phyloP scores from a whole-genome alignment of 2,329 filamentous ascomycete genomes.

The Colletotrichum scovillei region DNA sequence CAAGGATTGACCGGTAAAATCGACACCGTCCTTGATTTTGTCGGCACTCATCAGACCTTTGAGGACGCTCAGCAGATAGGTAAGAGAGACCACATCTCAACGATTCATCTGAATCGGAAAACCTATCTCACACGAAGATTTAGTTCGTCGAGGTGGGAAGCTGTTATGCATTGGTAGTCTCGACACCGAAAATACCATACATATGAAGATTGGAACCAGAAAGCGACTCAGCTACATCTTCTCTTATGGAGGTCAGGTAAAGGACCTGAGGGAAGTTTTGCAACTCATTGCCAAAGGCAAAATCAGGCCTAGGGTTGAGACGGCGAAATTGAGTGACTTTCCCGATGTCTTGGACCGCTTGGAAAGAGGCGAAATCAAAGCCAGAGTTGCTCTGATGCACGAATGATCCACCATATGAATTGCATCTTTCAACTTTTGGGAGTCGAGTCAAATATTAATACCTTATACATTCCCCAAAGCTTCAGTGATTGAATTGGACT shows the following conservation, averaged over 20 bases:
- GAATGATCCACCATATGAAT: conserved; percentile 2
- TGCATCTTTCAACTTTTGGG: neutral
- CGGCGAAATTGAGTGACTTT: conserved; percentile 46
- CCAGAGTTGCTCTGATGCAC: conserved; percentile 38
- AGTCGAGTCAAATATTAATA: no score
- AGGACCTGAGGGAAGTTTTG: conserved; percentile 50
- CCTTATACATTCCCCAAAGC: no score
- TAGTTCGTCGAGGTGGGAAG: conserved; percentile 49
- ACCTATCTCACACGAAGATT: neutral
- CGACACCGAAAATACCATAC: conserved; percentile 50
- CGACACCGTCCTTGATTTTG: conserved; percentile 47
- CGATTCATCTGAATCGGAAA: neutral
- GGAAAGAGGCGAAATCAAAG: conserved; percentile 48
- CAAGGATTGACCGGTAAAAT: conserved; percentile 39
- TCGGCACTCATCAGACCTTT: conserved; percentile 50
- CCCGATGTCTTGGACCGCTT: conserved; percentile 46
- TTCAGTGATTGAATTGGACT: neutral
- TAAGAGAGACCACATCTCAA: conserved; percentile 26
- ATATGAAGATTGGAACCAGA: conserved; percentile 56
- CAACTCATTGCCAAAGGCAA: conserved; percentile 47
- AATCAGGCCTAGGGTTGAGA: conserved; percentile 48
- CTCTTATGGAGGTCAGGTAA: conserved; percentile 54
- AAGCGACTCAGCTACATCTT: conserved; percentile 55
- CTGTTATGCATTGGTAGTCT: conserved; percentile 53
- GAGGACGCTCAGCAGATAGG: conserved; percentile 48